A percentile compares a stretch with the other conserved stretches of the same genome.
These are phyloP conservation scores for Acanthamoeba triangularis DNA, from an alignment of 208 protist species.

Conservation along the genomic window DNA sequence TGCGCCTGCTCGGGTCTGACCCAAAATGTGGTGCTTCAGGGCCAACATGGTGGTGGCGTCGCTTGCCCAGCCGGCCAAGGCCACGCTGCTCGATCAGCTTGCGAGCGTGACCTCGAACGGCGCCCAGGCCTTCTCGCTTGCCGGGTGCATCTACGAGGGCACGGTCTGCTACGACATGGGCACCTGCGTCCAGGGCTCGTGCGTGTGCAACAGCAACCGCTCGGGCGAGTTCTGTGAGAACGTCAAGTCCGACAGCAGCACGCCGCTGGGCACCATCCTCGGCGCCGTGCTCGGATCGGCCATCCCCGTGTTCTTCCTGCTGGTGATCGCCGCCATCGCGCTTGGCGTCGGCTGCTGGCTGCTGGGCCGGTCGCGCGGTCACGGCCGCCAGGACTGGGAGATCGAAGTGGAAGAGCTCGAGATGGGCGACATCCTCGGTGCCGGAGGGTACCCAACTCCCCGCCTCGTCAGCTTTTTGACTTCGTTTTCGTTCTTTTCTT, in stretches of 20 bases:
- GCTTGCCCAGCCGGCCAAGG: background rate
- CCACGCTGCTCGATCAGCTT: background rate
- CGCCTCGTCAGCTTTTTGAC: background rate
- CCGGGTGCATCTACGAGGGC: slow-evolving; percentile 3
- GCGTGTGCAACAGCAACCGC: background rate
- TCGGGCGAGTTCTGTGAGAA: slow-evolving; percentile 17
- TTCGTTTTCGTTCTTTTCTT: background rate
- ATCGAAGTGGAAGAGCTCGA: slow-evolving; percentile 26
- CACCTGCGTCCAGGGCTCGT: background rate
- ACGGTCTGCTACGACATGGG: slow-evolving; percentile 11
- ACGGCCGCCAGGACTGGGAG: slow-evolving; percentile 22
- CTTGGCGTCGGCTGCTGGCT: background rate
- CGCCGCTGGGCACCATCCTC: background rate
- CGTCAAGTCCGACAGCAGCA: background rate
- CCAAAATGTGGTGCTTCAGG: background rate
- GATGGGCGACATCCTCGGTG: slow-evolving; percentile 12
- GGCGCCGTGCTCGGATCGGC: background rate
- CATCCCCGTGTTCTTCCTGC: slow-evolving; percentile 35
- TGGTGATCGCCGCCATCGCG: background rate
- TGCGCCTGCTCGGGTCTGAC: background rate
- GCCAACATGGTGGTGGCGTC: background rate
- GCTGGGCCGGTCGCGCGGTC: background rate
- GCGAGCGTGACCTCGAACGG: slow-evolving; percentile 5
- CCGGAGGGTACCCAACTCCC: background rate
- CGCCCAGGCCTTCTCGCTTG: slow-evolving; percentile 3